phyloP scores from a whole-genome alignment of 495 filamentous ascomycete genomes.

The Podospora conica region DNA sequence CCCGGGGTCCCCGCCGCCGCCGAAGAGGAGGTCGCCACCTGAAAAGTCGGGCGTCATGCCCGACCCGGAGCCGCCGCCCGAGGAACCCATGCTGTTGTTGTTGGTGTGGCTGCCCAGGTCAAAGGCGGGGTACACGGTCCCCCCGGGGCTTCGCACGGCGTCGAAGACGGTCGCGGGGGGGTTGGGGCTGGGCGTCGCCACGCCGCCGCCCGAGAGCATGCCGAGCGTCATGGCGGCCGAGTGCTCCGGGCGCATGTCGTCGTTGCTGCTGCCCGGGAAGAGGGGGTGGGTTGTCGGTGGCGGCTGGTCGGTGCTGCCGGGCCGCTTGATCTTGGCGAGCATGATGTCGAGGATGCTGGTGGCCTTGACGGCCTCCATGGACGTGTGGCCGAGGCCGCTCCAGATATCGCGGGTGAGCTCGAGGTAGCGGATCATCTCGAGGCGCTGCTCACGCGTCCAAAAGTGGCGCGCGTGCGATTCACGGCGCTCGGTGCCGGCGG shows the following conservation, averaged over 20 bases:
- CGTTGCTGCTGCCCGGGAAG: constrained; percentile 25
- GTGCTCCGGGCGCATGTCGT: constrained; percentile 49
- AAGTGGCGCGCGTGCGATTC: constrained; percentile 49
- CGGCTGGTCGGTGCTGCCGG: constrained; percentile 14
- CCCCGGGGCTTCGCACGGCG: constrained; percentile 34
- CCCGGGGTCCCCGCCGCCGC: constrained; percentile 38
- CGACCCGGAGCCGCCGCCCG: constrained; percentile 22
- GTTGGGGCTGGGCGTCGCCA: constrained; percentile 53
- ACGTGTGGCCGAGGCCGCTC: constrained; percentile 64
- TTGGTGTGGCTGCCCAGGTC: constrained; percentile 19
- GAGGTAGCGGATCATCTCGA: constrained; percentile 68
- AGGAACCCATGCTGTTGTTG: constrained; percentile 13
- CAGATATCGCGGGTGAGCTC: constrained; percentile 71
- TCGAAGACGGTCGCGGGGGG: constrained; percentile 21
- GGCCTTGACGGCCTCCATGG: constrained; percentile 87
- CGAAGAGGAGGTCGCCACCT: constrained; percentile 41
- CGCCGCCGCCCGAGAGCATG: constrained; percentile 66
- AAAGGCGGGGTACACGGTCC: constrained; percentile 30
- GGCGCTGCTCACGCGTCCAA: constrained; percentile 64
- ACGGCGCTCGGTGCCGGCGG: constrained; percentile 27
- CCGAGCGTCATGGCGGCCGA: constrained; percentile 77
- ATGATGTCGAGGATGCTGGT: constrained; percentile 70
- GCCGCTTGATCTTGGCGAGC: constrained; percentile 61
- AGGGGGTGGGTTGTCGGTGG: constrained; percentile 26
- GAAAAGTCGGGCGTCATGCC: constrained; percentile 43